Percentiles rank a stretch among this genome's conserved stretches.
Evolutionary conservation across 2,329 filamentous ascomycete species (phyloP).

Genomic region (Colletotrichum simmondsii): DNA sequence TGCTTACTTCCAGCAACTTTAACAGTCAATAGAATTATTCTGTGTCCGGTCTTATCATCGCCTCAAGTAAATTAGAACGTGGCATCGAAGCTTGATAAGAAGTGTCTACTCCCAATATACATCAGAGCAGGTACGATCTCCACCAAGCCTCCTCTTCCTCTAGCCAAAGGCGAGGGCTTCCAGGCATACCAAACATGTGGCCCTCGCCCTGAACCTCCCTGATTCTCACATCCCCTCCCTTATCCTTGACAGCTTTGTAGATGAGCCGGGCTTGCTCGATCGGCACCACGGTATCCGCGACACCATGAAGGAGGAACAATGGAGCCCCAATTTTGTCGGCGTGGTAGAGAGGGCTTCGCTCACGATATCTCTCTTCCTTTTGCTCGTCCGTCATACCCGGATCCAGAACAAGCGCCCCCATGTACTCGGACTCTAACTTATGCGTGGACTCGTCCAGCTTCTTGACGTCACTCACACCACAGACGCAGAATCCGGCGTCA

Average conservation of each 20-base stretch:
- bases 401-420: slow-evolving; percentile 54
- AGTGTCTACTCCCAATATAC: too few species aligned
- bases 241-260: slow-evolving; percentile 53
- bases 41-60: too few species aligned
- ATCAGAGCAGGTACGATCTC: slow-evolving; percentile 45
- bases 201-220: slow-evolving; percentile 61
- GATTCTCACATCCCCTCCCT: slow-evolving; percentile 56
- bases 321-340: slow-evolving; percentile 60
- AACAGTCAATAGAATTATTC: too few species aligned
- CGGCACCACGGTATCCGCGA: slow-evolving; percentile 67
- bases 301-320: slow-evolving; percentile 67
- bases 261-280: slow-evolving; percentile 66
- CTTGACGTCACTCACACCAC: slow-evolving; percentile 62
- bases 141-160: slow-evolving; percentile 60
- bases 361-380: slow-evolving; percentile 52
- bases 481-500: slow-evolving; percentile 60
- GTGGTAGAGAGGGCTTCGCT: slow-evolving; percentile 60
- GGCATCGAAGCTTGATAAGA: too few species aligned
- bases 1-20: too few species aligned
- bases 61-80: too few species aligned
- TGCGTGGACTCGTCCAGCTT: slow-evolving; percentile 59
- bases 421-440: slow-evolving; percentile 66
- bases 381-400: slow-evolving; percentile 48
- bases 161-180: slow-evolving; percentile 51
- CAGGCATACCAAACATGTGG: slow-evolving; percentile 57